Conservation (phyloP, 805 yeast species). For the Nakazawaea anatomiae region DNA sequence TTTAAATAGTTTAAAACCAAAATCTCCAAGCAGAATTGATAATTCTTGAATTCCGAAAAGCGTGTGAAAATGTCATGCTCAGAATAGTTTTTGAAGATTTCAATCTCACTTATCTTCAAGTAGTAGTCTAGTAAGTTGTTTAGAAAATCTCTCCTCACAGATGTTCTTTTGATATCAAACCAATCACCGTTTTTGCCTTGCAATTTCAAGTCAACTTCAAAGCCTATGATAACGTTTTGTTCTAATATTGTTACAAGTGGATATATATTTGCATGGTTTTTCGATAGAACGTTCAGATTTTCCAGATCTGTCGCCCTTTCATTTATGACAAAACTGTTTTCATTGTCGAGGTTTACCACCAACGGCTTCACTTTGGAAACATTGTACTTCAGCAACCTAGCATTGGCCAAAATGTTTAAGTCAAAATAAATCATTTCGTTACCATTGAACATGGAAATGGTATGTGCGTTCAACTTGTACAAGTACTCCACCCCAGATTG, state of each 20-base stretch:
- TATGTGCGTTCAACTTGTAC: slow-evolving; percentile 19
- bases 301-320: neutral
- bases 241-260: slow-evolving; percentile 41
- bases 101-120: slow-evolving; percentile 19
- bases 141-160: slow-evolving; percentile 37
- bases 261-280: slow-evolving; percentile 33
- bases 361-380: slow-evolving; percentile 22
- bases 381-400: slow-evolving; percentile 10
- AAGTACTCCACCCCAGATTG: slow-evolving; percentile 25
- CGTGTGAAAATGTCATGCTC: slow-evolving; percentile 18
- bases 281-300: slow-evolving; percentile 14
- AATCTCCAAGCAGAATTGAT: slow-evolving; percentile 43
- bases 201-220: slow-evolving; percentile 35
- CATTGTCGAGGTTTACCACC: slow-evolving; percentile 25
- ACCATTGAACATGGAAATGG: slow-evolving; percentile 27
- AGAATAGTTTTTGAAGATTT: neutral
- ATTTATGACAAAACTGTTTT: slow-evolving; percentile 11
- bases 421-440: slow-evolving; percentile 25
- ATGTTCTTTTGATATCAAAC: slow-evolving; percentile 18
- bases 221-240: slow-evolving; percentile 43
- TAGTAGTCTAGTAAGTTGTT: slow-evolving; percentile 43
- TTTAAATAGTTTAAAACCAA: slow-evolving; percentile 32
- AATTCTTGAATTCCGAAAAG: slow-evolving; percentile 35
- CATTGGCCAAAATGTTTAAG: slow-evolving; percentile 14
- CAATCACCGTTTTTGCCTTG: slow-evolving; percentile 8